phyloP scores from a whole-genome alignment of 169 alveolate species.

The Plasmodium gaboni region DNA sequence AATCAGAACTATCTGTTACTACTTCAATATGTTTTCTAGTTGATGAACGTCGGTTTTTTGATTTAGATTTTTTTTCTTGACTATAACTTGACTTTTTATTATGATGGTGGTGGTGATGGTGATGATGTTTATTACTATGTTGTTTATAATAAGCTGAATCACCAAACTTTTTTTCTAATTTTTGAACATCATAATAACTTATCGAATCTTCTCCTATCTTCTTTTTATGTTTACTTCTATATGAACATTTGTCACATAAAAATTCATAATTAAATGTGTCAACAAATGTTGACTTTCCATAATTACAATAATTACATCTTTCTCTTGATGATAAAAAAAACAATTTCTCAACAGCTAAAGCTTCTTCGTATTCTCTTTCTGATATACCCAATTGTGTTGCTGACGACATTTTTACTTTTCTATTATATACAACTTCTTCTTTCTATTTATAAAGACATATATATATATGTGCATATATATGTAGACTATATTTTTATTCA shows the following conservation, averaged over 20 bases:
- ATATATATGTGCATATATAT: not conserved
- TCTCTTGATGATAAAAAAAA: conserved; percentile 80
- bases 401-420: conserved; percentile 67
- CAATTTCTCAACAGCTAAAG: conserved; percentile 83
- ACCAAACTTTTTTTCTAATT: conserved; percentile 81
- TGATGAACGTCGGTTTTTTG: conserved; percentile 58
- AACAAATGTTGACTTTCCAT: conserved; percentile 81
- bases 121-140: conserved; percentile 23
- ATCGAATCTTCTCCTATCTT: conserved; percentile 83
- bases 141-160: conserved; percentile 20
- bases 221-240: conserved; percentile 78
- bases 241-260: conserved; percentile 82
- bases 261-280: conserved; percentile 83
- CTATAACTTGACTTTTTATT: conserved; percentile 4
- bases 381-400: conserved; percentile 83
- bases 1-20: conserved; percentile 31
- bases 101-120: conserved; percentile 28
- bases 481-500: not conserved
- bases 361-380: conserved; percentile 86
- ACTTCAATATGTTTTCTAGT: conserved; percentile 40
- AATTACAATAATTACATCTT: conserved; percentile 82
- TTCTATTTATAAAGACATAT: too few species aligned
- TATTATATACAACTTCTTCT: not conserved
- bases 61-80: conserved; percentile 5
- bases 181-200: conserved; percentile 79